Base-by-base conservation (phyloP, 1,139 yeast genomes). In the Petasospora rhodanensis region DNA sequence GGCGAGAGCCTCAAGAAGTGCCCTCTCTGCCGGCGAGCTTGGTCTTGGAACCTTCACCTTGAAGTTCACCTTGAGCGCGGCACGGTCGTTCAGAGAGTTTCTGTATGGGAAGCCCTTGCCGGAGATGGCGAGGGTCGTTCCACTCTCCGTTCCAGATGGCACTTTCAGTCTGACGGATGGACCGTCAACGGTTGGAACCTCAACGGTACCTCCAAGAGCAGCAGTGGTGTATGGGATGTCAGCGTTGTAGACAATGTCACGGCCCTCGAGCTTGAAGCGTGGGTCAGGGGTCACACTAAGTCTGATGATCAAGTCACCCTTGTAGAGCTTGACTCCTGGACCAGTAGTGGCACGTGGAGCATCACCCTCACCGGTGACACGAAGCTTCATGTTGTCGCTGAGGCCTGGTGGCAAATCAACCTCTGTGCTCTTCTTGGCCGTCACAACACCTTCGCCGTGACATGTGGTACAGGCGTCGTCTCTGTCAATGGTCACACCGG, bases 171-270 rank as follows among this genome's bases (percentile, higher is more conserved):
- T 81, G 40, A 93, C 66, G 28, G 71, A 68, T 24, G 75, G 77
- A 6, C 85, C 87, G 45, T 80, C 87, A 22, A 91, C 72, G 0
- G 97, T 89, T 23, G 97, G 97, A 11, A 91, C 77, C 29, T 81
- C 75, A 18, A 91, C 72, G 34, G 76, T 79, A 22, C 99, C 99
- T 38, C 99, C 99, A 31, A 91, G 67, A 0, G 96, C 91, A 3
- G 98, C 98, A 0, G 98, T 91, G 1, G 98, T 91, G 79, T 87
- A 84, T 30, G 93, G 81, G 35, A 91, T 77, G 28, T 76, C 76
- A 32, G 79, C 76, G 22, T 69, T 66, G 51, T 76, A 71, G 38
- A 82, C 58, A 42, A 91, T 69, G 51, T 82, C 76, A 40, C 72
- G 67, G 26, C 82, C 82, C 22, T 66, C 67, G 34, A 96, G 72